These are phyloP conservation scores for Alternaria arborescens DNA, from an alignment of 2,329 filamentous ascomycete genomes.

Conservation along the genomic window DNA sequence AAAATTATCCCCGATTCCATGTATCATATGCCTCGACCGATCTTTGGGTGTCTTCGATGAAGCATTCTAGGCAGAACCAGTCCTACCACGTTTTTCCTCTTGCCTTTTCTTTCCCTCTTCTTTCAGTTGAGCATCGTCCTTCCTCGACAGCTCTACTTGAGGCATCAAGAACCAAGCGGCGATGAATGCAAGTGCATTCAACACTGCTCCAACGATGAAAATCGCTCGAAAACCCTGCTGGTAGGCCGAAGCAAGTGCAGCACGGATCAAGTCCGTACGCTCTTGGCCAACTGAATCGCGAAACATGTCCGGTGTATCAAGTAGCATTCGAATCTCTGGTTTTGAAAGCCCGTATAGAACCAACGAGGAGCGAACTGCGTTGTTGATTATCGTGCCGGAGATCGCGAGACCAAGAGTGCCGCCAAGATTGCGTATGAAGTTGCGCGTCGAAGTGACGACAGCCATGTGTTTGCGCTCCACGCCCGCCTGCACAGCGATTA, in stretches of 20 bases:
- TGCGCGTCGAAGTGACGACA: constrained; percentile 69
- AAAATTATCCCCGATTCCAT: background rate
- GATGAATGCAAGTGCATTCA: constrained; percentile 27
- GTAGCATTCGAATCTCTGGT: constrained; percentile 21
- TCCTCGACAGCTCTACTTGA: constrained; percentile 25
- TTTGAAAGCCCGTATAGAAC: constrained; percentile 18
- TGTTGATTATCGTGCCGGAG: constrained; percentile 42
- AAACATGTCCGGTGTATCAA: constrained; percentile 25
- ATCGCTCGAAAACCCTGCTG: constrained; percentile 27
- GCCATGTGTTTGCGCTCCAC: constrained; percentile 64
- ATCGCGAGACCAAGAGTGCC: constrained; percentile 67
- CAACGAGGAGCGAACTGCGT: constrained; percentile 21
- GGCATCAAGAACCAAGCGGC: constrained; percentile 31
- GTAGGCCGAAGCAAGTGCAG: constrained; percentile 23
- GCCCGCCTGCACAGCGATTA: constrained; percentile 66
- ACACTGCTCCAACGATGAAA: constrained; percentile 27
- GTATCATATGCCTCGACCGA: too few species aligned
- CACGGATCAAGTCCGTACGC: constrained; percentile 13
- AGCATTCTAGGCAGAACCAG: background rate
- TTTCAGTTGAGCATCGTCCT: constrained; percentile 29
- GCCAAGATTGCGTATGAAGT: constrained; percentile 69
- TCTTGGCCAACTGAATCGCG: constrained; percentile 11
- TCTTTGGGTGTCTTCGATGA: background rate
- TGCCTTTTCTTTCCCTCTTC: constrained; percentile 27
- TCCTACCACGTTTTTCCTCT: constrained; percentile 14